Evolutionary conservation across 2,329 filamentous ascomycete genomes (phyloP).

Genomic region (Cyphellophora europaea): DNA sequence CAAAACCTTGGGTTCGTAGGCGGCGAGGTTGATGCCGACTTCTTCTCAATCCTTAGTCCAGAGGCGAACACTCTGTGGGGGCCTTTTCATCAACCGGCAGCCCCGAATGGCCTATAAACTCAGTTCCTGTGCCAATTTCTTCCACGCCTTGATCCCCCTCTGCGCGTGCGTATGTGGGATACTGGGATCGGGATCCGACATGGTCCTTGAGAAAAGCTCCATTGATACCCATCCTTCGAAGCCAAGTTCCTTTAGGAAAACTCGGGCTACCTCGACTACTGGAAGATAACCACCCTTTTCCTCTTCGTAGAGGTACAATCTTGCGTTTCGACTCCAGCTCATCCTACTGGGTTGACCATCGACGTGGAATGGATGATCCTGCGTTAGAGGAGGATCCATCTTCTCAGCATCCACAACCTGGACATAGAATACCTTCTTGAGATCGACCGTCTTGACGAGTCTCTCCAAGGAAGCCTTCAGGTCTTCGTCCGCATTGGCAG

Average conservation of each 20-base stretch:
- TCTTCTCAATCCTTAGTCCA: too few relatives aligned
- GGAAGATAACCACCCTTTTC: constrained; percentile 59
- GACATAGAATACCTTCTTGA: constrained; percentile 61
- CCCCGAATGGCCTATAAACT: too few relatives aligned
- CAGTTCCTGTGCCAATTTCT: constrained; percentile 4
- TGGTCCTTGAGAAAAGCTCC: constrained; percentile 11
- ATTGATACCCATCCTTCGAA: constrained; percentile 33
- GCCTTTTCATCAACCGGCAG: too few relatives aligned
- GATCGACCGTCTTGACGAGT: constrained; percentile 47
- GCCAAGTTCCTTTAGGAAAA: constrained; percentile 54
- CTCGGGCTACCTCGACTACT: constrained; percentile 47
- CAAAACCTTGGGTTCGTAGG: too few relatives aligned
- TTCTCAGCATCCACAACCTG: constrained; percentile 67
- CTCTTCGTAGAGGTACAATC: constrained; percentile 57
- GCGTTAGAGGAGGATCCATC: constrained; percentile 46
- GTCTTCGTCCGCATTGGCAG: constrained; percentile 44
- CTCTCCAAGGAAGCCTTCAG: constrained; percentile 46
- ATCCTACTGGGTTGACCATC: constrained; percentile 53
- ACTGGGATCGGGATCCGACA: constrained; percentile 2
- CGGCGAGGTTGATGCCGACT: too few relatives aligned
- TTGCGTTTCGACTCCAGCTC: constrained; percentile 72
- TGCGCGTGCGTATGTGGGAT: constrained; percentile 9
- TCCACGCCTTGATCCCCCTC: constrained; percentile 6
- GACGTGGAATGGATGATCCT: constrained; percentile 50
- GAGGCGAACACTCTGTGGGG: too few relatives aligned